phyloP scores from a whole-genome alignment of 2,329 filamentous ascomycete species.

The Alternaria infectoria region DNA sequence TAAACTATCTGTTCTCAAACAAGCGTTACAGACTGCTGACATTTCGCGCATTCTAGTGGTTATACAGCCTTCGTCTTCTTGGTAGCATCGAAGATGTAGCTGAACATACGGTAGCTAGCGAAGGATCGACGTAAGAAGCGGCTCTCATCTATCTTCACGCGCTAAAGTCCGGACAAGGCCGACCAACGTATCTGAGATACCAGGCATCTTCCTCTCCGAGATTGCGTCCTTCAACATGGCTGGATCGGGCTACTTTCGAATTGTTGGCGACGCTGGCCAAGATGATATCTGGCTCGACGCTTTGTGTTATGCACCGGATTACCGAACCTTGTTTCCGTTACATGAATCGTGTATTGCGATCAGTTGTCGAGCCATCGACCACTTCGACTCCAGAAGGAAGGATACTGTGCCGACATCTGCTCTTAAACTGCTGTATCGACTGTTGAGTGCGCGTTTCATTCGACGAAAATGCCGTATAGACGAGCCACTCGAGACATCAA shows the following conservation, averaged over 20 bases:
- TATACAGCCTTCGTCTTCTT: slow-evolving; percentile 30
- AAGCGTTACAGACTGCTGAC: not conserved
- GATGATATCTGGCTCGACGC: slow-evolving; percentile 22
- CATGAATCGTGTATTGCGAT: slow-evolving; percentile 33
- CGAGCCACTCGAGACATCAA: not conserved
- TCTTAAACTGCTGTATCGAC: slow-evolving; percentile 12
- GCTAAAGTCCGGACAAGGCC: slow-evolving; percentile 1
- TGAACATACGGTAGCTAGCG: slow-evolving; percentile 15
- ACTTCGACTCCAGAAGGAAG: not conserved
- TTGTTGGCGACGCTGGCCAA: slow-evolving; percentile 15
- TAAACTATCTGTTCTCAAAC: not conserved
- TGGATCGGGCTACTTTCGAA: slow-evolving; percentile 20
- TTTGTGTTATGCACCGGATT: slow-evolving; percentile 11
- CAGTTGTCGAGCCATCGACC: slow-evolving; percentile 23
- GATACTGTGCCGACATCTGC: not conserved
- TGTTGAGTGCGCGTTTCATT: slow-evolving; percentile 20
- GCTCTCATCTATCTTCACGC: too few species aligned
- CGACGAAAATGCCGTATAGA: not conserved
- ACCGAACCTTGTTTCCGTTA: slow-evolving; percentile 30
- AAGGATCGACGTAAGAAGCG: slow-evolving; percentile 7
- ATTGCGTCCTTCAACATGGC: slow-evolving; percentile 15
- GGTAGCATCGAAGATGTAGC: slow-evolving; percentile 16
- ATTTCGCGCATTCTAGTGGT: slow-evolving; percentile 26
- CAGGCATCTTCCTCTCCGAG: slow-evolving; percentile 28
- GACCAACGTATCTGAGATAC: slow-evolving; percentile 12